phyloP scores from a whole-genome alignment of 352 stramenopile species.

The Phytophthora chlamydospora region DNA sequence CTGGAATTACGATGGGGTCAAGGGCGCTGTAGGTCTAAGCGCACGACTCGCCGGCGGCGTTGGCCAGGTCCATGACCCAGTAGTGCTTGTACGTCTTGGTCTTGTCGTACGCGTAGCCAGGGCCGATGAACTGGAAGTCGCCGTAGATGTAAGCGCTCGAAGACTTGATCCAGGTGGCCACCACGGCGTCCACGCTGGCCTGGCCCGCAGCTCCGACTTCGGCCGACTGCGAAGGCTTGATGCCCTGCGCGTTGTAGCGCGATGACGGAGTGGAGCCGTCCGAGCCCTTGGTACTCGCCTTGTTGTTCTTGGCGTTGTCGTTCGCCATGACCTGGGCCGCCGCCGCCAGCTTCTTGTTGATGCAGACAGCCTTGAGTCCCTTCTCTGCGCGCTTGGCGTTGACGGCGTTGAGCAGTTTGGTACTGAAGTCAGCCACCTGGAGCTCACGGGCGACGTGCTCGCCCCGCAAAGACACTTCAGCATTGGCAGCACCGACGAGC shows the following conservation, averaged over 20 bases:
- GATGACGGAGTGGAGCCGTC: conserved; percentile 36
- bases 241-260: conserved; percentile 33
- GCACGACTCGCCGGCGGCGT: conserved; percentile 20
- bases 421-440: conserved; percentile 45
- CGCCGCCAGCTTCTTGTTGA: conserved; percentile 41
- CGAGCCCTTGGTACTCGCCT: conserved; percentile 33
- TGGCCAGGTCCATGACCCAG: conserved; percentile 39
- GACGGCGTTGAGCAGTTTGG: conserved; percentile 37
- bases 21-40: conserved; percentile 4
- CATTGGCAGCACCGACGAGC: conserved; percentile 24
- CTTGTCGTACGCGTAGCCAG: conserved; percentile 32
- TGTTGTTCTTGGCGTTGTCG: conserved; percentile 37
- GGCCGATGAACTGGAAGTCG: conserved; percentile 33
- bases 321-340: conserved; percentile 28
- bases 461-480: conserved; percentile 19
- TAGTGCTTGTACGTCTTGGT: conserved; percentile 37
- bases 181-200: conserved; percentile 27
- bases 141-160: conserved; percentile 39
- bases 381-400: conserved; percentile 47
- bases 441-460: conserved; percentile 27
- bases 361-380: conserved; percentile 38
- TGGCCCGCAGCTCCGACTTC: conserved; percentile 54
- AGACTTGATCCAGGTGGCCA: conserved; percentile 50
- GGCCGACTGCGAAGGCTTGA: conserved; percentile 21
- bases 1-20: too few relatives aligned